phyloP scores from a whole-genome alignment of 176 grass and related monocot genomes.

The Sorghum bicolor region Sorghum_bicolor_NCBIv3 NC_012875.2:60577001-60577500 shows the following conservation, averaged over 20 bases:
- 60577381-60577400: neutral
- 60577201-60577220: conserved; percentile 7
- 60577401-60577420: neutral
- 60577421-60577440: too few species aligned
- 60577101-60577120: conserved; percentile 34
- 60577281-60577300: neutral
- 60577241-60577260: neutral
- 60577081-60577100: conserved; percentile 41
- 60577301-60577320: neutral
- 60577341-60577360: neutral
- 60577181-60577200: neutral
- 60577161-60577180: neutral
- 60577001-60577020: conserved; percentile 15
- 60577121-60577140: conserved; percentile 40
- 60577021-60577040: neutral
- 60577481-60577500: too few species aligned
- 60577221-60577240: neutral
- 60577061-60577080: conserved; percentile 45
- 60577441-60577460: too few species aligned
- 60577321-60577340: neutral
- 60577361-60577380: neutral
- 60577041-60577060: conserved; percentile 17
- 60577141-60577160: neutral
- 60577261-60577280: conserved; percentile 21
- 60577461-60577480: too few species aligned